These are phyloP conservation scores for Mantamonas sphyraenae DNA, from an alignment of 78 protist species.

Conservation along the genomic window DNA sequence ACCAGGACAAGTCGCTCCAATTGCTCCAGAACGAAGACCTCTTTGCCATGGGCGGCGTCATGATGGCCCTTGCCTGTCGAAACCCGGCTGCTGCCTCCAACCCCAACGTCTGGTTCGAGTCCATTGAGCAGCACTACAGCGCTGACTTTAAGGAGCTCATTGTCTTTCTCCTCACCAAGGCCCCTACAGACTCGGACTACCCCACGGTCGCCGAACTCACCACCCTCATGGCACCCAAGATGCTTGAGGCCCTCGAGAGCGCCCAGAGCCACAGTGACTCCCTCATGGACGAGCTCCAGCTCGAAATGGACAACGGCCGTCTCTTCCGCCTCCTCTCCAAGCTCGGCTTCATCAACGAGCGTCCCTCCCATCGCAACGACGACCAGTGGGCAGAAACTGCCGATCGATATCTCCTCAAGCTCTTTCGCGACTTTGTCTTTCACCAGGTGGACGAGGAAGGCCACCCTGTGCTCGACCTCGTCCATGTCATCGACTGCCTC, in stretches of 20 bases:
- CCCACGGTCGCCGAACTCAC: background rate
- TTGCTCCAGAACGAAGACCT: background rate
- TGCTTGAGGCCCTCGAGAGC: background rate
- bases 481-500: conserved; percentile 64
- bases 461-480: conserved; percentile 50
- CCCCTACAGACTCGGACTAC: background rate
- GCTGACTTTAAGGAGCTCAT: background rate
- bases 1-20: background rate
- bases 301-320: conserved; percentile 69
- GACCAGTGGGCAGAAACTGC: conserved; percentile 77
- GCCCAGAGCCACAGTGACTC: conserved; percentile 33
- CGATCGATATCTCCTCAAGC: conserved; percentile 57
- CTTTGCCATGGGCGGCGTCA: background rate
- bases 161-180: background rate
- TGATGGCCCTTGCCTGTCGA: background rate
- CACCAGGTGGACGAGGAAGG: conserved; percentile 69
- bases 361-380: conserved; percentile 23
- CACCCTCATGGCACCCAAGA: background rate
- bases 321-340: conserved; percentile 56
- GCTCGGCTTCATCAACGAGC: conserved; percentile 61
- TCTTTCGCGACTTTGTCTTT: conserved; percentile 73
- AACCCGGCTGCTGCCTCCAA: background rate
- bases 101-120: background rate
- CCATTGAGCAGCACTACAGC: background rate
- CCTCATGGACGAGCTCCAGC: conserved; percentile 44